Evolutionary conservation across 2,329 filamentous ascomycete genomes (phyloP).

Genomic region (Fusarium hostae): DNA sequence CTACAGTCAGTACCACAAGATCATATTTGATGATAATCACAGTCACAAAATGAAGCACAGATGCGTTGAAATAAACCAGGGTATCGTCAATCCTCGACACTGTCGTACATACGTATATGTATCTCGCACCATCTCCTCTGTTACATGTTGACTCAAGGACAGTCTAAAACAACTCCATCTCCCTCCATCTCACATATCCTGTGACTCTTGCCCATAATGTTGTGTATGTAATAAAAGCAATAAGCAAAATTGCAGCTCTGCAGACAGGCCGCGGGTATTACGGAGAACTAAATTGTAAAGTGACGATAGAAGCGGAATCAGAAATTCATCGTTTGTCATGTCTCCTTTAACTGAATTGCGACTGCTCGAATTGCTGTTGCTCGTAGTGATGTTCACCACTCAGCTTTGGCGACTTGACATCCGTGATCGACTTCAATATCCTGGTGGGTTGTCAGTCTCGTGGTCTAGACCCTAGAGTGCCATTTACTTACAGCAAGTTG

Average conservation of each 20-base stretch:
- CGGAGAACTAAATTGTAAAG: constrained; percentile 39
- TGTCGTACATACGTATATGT: constrained; percentile 29
- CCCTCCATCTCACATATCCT: constrained; percentile 19
- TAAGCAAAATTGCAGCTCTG: constrained; percentile 39
- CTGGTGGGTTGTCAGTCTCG: constrained; percentile 26
- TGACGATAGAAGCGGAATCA: constrained; percentile 29
- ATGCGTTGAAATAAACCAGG: constrained; percentile 1
- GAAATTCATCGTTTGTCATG: constrained; percentile 16
- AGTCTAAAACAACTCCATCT: not conserved
- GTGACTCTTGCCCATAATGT: constrained; percentile 16
- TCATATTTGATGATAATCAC: not conserved
- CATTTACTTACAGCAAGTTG: constrained; percentile 59
- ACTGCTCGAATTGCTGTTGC: constrained; percentile 27
- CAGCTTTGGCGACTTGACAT: constrained; percentile 37
- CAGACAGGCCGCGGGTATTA: constrained; percentile 44
- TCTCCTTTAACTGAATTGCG: constrained; percentile 29
- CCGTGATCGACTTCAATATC: constrained; percentile 44
- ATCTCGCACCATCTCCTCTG: constrained; percentile 12
- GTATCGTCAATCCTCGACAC: constrained; percentile 36
- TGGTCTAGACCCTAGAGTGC: not conserved
- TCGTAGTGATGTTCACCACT: constrained; percentile 31
- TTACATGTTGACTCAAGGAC: not conserved
- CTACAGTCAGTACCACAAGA: not conserved
- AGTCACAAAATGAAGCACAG: not conserved
- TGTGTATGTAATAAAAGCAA: constrained; percentile 33